Percentiles rank a stretch among this genome's conserved stretches.
Evolutionary conservation across 2,329 filamentous ascomycete genomes (phyloP).

Genomic region (Knufia fluminis): DNA sequence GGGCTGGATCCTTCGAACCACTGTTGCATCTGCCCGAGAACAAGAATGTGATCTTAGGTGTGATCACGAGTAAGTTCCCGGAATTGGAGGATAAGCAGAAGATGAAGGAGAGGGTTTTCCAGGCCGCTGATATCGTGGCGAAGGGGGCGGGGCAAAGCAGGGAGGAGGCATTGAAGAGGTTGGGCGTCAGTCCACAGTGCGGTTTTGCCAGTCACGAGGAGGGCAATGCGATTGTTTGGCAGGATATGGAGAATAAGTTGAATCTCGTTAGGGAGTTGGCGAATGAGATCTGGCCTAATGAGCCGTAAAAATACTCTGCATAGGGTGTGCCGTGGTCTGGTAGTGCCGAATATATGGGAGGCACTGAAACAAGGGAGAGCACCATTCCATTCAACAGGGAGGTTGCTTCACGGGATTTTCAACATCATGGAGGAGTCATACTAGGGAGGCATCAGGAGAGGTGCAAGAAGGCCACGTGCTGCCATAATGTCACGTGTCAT

Average conservation of each 20-base stretch:
- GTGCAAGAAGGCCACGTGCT: too few species aligned
- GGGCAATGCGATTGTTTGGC: slow-evolving; percentile 53
- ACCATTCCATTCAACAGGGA: too few species aligned
- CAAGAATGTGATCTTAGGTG: slow-evolving; percentile 51
- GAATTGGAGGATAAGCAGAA: slow-evolving; percentile 50
- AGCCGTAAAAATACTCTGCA: slow-evolving; percentile 35
- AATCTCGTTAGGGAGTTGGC: slow-evolving; percentile 56
- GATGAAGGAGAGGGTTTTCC: slow-evolving; percentile 45
- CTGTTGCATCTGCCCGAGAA: slow-evolving; percentile 47
- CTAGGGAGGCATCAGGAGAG: too few species aligned
- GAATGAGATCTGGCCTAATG: slow-evolving; percentile 54
- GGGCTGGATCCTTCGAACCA: slow-evolving; percentile 53
- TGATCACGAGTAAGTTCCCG: slow-evolving; percentile 50
- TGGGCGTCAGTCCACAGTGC: slow-evolving; percentile 58
- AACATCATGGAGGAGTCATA: too few species aligned
- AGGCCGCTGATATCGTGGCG: slow-evolving; percentile 55
- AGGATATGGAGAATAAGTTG: slow-evolving; percentile 61
- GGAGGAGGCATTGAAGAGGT: slow-evolving; percentile 56
- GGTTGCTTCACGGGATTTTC: too few species aligned
- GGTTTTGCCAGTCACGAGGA: slow-evolving; percentile 60
- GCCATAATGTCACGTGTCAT: too few species aligned
- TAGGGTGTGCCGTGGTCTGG: too few species aligned
- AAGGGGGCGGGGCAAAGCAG: slow-evolving; percentile 51
- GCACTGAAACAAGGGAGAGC: too few species aligned
- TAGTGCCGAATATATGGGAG: neutral